phyloP scores from a whole-genome alignment of 352 stramenopile species.

The Pythium aphanidermatum region DNA sequence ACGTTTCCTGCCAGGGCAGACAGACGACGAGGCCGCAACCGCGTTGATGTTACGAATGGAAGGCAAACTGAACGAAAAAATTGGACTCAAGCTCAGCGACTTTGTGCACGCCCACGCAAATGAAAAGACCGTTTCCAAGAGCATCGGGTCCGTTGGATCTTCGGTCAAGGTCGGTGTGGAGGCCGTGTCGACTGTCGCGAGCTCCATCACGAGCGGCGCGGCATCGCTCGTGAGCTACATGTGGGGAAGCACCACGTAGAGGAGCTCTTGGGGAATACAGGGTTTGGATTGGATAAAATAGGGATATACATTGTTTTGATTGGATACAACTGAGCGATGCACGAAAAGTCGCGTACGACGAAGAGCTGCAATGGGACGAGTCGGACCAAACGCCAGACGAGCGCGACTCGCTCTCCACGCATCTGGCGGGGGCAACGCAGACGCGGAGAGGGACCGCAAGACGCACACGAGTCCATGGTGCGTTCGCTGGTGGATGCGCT shows the following conservation, averaged over 20 bases:
- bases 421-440: too few species aligned
- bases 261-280: neutral
- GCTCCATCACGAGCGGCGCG: slow-evolving; percentile 61
- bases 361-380: too few species aligned
- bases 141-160: slow-evolving; percentile 71
- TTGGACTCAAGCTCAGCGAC: slow-evolving; percentile 78
- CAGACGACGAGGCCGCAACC: slow-evolving; percentile 73
- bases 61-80: slow-evolving; percentile 83
- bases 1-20: slow-evolving; percentile 74
- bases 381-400: too few species aligned
- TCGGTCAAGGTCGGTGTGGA: slow-evolving; percentile 81
- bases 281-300: neutral
- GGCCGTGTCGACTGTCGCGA: slow-evolving; percentile 74
- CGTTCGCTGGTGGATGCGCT: too few species aligned
- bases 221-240: slow-evolving; percentile 86
- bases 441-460: too few species aligned
- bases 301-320: too few species aligned
- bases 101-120: slow-evolving; percentile 84
- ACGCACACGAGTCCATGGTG: too few species aligned
- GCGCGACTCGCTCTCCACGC: too few species aligned
- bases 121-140: slow-evolving; percentile 81
- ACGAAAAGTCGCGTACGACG: too few species aligned
- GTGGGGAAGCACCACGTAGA: slow-evolving; percentile 32
- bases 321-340: neutral
- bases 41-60: slow-evolving; percentile 82